phyloP scores from a whole-genome alignment of 1,284 basidiomycete genomes.

The Rhodotorula sp. region DNA sequence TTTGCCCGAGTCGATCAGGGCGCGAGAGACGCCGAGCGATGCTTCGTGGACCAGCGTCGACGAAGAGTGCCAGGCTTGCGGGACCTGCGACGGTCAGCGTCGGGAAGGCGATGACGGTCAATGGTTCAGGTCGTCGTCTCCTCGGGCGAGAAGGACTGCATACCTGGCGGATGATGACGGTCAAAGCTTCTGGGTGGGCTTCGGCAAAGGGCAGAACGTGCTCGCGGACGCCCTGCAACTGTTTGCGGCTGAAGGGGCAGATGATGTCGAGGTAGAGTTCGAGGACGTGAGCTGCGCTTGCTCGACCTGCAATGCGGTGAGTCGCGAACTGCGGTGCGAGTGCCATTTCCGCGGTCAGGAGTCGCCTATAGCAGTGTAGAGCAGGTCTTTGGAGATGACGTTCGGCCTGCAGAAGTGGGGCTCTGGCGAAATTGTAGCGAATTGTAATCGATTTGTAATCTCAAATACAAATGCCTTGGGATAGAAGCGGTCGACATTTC shows the following conservation, averaged over 20 bases:
- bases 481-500: no score
- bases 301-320: slow-evolving; percentile 64
- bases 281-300: slow-evolving; percentile 72
- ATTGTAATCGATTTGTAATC: no score
- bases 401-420: no score
- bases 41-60: slow-evolving; percentile 50
- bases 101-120: not conserved
- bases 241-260: slow-evolving; percentile 49
- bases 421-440: no score
- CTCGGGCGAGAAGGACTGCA: not conserved
- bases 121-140: not conserved
- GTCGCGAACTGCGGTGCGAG: slow-evolving; percentile 52
- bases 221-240: slow-evolving; percentile 48
- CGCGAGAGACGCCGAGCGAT: slow-evolving; percentile 48
- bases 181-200: slow-evolving; percentile 43
- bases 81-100: slow-evolving; percentile 7
- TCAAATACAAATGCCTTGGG: no score
- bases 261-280: slow-evolving; percentile 48
- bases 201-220: slow-evolving; percentile 48
- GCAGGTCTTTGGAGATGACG: no score
- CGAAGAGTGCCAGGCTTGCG: slow-evolving; percentile 42
- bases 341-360: not conserved
- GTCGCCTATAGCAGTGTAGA: not conserved
- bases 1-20: slow-evolving; percentile 47
- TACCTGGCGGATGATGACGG: slow-evolving; percentile 48